Percentiles rank a stretch among this genome's conserved stretches.
phyloP scores from a whole-genome alignment of 495 filamentous ascomycete species.

The Xylaria flabelliformis region DNA sequence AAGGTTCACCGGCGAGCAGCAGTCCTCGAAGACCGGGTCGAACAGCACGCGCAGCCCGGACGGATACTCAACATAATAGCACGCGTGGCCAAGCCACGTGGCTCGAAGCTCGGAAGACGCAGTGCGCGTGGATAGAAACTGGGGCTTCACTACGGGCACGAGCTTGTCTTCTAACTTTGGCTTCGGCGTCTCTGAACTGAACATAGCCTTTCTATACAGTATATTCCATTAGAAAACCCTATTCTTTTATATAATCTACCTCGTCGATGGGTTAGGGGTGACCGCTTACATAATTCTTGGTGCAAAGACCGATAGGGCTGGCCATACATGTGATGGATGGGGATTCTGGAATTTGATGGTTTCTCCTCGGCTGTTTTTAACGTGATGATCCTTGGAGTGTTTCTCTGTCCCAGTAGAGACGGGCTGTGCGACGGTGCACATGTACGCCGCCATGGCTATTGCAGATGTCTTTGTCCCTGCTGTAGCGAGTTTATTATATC shows the following conservation, averaged over 20 bases:
- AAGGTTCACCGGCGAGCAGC: slow-evolving; percentile 78
- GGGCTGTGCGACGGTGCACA: slow-evolving; percentile 37
- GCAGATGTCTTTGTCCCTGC: slow-evolving; percentile 26
- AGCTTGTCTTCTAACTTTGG: slow-evolving; percentile 65
- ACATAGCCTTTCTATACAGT: slow-evolving; percentile 1
- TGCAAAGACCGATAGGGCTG: background rate
- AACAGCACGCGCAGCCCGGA: slow-evolving; percentile 87
- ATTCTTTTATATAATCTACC: background rate
- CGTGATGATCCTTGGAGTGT: slow-evolving; percentile 39
- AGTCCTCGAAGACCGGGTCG: slow-evolving; percentile 91
- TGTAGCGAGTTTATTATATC: slow-evolving; percentile 30
- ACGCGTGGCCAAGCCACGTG: slow-evolving; percentile 97
- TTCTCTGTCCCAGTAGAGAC: slow-evolving; percentile 34
- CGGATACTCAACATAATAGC: slow-evolving; percentile 93
- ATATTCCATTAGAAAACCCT: background rate
- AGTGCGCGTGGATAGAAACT: slow-evolving; percentile 67
- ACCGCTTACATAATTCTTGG: slow-evolving; percentile 20
- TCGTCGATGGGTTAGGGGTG: background rate
- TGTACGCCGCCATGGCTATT: slow-evolving; percentile 36
- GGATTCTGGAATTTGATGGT: slow-evolving; percentile 46
- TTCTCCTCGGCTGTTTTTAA: slow-evolving; percentile 43
- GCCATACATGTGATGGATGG: slow-evolving; percentile 40
- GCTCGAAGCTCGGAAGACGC: slow-evolving; percentile 71
- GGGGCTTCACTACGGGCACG: slow-evolving; percentile 70
- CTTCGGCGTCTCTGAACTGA: slow-evolving; percentile 43